A percentile compares a stretch with the other conserved stretches of the same genome.
Conservation (phyloP, 75 land plant species). For the Pinus albicaulis region DNA sequence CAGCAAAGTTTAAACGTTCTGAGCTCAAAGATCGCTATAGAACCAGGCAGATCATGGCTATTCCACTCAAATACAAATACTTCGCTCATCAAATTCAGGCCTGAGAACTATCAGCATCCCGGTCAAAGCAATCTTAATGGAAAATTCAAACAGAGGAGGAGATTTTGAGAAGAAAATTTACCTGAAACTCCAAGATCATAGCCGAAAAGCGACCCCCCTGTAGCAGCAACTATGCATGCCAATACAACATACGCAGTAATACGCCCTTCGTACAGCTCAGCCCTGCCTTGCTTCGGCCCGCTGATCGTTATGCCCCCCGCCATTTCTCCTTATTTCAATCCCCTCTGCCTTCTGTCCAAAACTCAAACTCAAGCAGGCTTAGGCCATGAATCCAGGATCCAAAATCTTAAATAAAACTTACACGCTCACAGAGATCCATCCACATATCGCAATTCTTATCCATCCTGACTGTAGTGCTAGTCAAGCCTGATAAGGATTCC, state of each 20-base stretch:
- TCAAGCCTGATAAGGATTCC: no score
- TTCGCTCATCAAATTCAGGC: no score
- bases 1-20: no score
- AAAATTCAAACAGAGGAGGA: neutral
- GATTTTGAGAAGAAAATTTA: slow-evolving; percentile 7
- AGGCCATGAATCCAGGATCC: neutral
- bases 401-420: no score
- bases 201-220: slow-evolving; percentile 75
- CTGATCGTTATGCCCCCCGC: slow-evolving; percentile 26
- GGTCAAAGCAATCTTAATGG: neutral
- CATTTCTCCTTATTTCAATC: slow-evolving; percentile 16
- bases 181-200: slow-evolving; percentile 78
- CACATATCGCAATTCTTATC: no score
- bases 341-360: neutral
- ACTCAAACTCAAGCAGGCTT: neutral
- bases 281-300: slow-evolving; percentile 27
- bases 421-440: no score
- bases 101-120: no score
- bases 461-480: no score
- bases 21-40: no score
- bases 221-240: slow-evolving; percentile 60
- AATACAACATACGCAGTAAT: slow-evolving; percentile 55
- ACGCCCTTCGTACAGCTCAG: slow-evolving; percentile 49
- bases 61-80: no score
- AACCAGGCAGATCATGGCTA: no score